Evolutionary conservation across 169 alveolate species (phyloP).

Genomic region (Plasmodium vivax): DNA sequence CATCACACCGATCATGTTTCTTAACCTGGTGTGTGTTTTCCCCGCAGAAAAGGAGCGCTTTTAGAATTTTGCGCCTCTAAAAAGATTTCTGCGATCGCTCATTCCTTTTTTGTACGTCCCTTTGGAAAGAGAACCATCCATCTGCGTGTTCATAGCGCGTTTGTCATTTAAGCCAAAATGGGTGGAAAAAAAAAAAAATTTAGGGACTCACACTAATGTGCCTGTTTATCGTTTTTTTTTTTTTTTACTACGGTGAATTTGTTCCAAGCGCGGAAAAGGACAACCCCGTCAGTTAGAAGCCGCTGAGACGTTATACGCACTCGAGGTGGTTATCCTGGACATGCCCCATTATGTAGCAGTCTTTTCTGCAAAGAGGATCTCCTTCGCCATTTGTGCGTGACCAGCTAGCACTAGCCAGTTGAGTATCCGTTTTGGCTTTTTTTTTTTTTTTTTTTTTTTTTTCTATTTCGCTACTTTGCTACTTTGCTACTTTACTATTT

Average conservation of each 20-base stretch:
- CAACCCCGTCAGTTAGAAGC: neutral
- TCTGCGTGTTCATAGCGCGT: neutral
- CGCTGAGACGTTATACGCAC: neutral
- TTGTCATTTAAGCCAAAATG: neutral
- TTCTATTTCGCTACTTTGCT: too few species aligned
- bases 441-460: conserved; percentile 2
- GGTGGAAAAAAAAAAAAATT: neutral
- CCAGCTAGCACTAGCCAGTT: neutral
- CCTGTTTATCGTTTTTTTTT: neutral
- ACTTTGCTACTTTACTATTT: neutral
- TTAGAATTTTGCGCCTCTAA: neutral
- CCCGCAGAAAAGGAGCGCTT: neutral
- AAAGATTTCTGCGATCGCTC: neutral
- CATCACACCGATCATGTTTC: neutral
- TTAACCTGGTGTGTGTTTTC: neutral
- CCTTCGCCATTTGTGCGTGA: neutral
- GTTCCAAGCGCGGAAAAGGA: neutral
- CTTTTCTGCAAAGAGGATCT: neutral
- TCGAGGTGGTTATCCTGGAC: neutral
- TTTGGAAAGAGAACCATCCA: neutral
- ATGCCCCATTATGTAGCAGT: neutral
- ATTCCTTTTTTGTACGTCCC: neutral
- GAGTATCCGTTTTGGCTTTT: neutral
- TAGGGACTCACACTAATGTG: neutral
- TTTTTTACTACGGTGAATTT: neutral